A percentile compares a stretch with the other conserved stretches of the same genome.
Evolutionary conservation across 169 alveolate genomes (phyloP).

Genomic region (Amoebophrya sp.): DNA sequence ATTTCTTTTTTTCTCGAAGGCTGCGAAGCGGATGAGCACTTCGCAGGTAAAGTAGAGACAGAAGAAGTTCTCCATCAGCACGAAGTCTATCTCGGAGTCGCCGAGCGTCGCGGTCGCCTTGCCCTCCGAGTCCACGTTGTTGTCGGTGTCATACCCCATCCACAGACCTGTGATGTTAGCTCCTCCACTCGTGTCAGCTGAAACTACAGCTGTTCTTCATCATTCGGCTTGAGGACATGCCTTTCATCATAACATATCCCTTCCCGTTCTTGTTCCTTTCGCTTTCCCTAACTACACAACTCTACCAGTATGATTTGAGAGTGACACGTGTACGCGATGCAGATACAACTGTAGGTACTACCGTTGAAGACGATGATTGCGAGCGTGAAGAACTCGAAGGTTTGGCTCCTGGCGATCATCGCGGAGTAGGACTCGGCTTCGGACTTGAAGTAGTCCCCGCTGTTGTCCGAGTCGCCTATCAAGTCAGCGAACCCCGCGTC

Average conservation of each 20-base stretch:
- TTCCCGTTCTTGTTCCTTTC: too few species aligned
- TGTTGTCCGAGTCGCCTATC: not conserved
- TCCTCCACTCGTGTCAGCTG: too few species aligned
- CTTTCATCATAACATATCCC: too few species aligned
- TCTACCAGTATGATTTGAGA: too few species aligned
- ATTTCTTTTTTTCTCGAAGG: not conserved
- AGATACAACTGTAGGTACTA: too few species aligned
- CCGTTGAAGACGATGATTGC: not conserved
- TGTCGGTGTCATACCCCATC: not conserved
- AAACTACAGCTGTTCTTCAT: too few species aligned
- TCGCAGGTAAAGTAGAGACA: not conserved
- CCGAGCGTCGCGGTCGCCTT: not conserved
- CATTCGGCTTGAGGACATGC: too few species aligned
- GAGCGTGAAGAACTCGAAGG: not conserved
- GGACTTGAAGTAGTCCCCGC: not conserved
- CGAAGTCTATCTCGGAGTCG: not conserved
- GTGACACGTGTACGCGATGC: too few species aligned
- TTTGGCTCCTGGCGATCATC: not conserved
- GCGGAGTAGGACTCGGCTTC: not conserved
- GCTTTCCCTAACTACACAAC: too few species aligned
- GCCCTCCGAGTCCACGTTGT: not conserved
- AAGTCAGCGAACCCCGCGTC: not conserved
- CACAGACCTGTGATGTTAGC: not conserved
- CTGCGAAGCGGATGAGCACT: not conserved
- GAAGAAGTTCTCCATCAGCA: not conserved